A percentile compares a stretch with the other conserved stretches of the same genome.
Evolutionary conservation across 768 basidiomycete species (phyloP).

Genomic region (Russula vinacea): DNA sequence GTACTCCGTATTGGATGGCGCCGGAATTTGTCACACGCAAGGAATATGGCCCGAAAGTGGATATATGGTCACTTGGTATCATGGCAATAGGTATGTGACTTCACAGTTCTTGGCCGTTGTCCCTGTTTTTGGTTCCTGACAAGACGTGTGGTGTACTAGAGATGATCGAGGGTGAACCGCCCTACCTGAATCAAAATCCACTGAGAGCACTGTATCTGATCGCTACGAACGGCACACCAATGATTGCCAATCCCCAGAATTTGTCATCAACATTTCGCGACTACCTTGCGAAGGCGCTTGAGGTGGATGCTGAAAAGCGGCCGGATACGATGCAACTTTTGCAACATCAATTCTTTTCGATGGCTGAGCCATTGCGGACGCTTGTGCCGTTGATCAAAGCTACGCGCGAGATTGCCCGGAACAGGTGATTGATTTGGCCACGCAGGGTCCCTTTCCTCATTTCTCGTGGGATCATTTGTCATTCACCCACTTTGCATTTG

Average conservation of each 20-base stretch:
- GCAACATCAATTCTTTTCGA: slow-evolving; percentile 85
- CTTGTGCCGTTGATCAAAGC: slow-evolving; percentile 89
- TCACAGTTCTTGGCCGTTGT: slow-evolving; percentile 19
- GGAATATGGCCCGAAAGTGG: slow-evolving; percentile 97
- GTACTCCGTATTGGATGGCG: slow-evolving; percentile 99
- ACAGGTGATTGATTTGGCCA: too few relatives aligned
- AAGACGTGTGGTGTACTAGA: slow-evolving; percentile 47
- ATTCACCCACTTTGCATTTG: too few relatives aligned
- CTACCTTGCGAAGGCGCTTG: slow-evolving; percentile 82
- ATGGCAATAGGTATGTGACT: slow-evolving; percentile 78
- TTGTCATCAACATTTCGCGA: slow-evolving; percentile 78
- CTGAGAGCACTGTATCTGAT: slow-evolving; percentile 96
- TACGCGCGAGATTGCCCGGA: slow-evolving; percentile 69
- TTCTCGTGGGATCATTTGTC: too few relatives aligned
- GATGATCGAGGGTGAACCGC: slow-evolving; percentile 98
- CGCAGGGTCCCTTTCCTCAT: too few relatives aligned
- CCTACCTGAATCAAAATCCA: slow-evolving; percentile 93
- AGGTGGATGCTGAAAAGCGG: slow-evolving; percentile 93
- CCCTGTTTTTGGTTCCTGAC: slow-evolving; percentile 6
- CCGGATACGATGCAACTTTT: slow-evolving; percentile 81
- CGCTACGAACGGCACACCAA: slow-evolving; percentile 96
- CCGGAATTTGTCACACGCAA: slow-evolving; percentile 96
- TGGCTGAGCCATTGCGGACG: slow-evolving; percentile 84
- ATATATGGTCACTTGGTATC: slow-evolving; percentile 95
- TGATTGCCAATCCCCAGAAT: slow-evolving; percentile 84